Evolutionary conservation across 805 yeast genomes (phyloP).

Genomic region (Crinitomyces ghanaensis): DNA sequence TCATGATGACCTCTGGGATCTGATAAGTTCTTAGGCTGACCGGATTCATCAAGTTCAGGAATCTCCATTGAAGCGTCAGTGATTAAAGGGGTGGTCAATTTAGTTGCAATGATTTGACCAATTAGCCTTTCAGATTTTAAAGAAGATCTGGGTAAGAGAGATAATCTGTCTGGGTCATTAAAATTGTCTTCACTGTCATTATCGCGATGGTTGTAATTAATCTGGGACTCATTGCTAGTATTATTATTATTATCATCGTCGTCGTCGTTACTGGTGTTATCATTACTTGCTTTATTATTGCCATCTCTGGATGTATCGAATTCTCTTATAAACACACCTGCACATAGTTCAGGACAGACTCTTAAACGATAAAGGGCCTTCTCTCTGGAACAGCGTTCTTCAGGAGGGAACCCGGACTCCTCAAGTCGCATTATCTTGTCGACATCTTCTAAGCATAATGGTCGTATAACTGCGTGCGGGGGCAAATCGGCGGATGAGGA

Average conservation of each 20-base stretch:
- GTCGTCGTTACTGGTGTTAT: conserved; percentile 21
- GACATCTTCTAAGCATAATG: conserved; percentile 64
- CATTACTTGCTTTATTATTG: conserved; percentile 18
- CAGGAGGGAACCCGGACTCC: conserved; percentile 51
- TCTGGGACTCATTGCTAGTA: too few relatives aligned
- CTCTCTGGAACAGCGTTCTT: conserved; percentile 58
- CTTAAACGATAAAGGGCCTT: conserved; percentile 57
- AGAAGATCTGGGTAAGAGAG: conserved; percentile 14
- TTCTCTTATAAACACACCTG: conserved; percentile 74
- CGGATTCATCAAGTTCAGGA: conserved; percentile 31
- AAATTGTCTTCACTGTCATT: too few relatives aligned
- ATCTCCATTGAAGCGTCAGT: conserved; percentile 50
- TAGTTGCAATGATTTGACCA: conserved; percentile 76
- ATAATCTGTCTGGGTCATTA: too few relatives aligned
- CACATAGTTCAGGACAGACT: conserved; percentile 80
- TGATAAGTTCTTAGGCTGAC: conserved; percentile 17
- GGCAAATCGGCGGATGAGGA: conserved; percentile 29
- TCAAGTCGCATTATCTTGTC: conserved; percentile 55
- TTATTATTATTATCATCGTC: conserved; percentile 24
- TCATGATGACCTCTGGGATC: conserved; percentile 56
- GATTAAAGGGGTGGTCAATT: conserved; percentile 37
- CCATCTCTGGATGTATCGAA: too few relatives aligned
- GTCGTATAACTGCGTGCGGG: conserved; percentile 56
- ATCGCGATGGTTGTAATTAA: too few relatives aligned
- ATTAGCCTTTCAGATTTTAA: conserved; percentile 45